Percentiles rank a stretch among this genome's conserved stretches.
Evolutionary conservation across 1,284 basidiomycete species (phyloP).

Genomic region (Bjerkandera adusta): DNA sequence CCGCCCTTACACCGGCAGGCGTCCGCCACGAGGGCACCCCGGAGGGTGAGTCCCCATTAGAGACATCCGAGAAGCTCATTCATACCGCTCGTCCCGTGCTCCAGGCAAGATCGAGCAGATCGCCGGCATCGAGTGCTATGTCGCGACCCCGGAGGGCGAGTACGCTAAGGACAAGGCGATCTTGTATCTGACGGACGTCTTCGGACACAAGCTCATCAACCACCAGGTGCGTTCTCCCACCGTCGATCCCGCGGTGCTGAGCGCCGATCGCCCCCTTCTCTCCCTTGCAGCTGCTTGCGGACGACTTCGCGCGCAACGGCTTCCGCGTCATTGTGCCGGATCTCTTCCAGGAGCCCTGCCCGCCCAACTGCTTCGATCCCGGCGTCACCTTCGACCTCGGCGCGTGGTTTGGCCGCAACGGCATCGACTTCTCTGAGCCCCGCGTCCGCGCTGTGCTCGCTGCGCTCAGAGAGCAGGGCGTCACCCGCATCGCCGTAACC

Average conservation of each 20-base stretch:
- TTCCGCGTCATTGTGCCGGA: conserved; percentile 47
- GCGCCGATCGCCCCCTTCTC: background rate
- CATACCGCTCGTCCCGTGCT: background rate
- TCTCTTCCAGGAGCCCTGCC: conserved; percentile 40
- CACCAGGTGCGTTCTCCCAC: conserved; percentile 29
- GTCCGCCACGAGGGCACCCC: conserved; percentile 31
- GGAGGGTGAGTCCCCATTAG: conserved; percentile 21
- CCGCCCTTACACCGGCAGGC: conserved; percentile 17
- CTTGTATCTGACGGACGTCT: conserved; percentile 49
- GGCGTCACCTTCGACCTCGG: conserved; percentile 38
- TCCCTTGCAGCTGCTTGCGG: conserved; percentile 37
- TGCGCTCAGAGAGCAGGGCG: conserved; percentile 56
- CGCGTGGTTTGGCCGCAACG: conserved; percentile 52
- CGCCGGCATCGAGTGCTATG: conserved; percentile 46
- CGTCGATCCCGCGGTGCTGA: background rate
- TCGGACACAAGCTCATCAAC: conserved; percentile 47
- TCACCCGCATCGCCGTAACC: conserved; percentile 53
- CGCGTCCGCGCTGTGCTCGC: conserved; percentile 53
- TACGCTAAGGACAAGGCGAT: conserved; percentile 53
- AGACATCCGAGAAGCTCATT: background rate
- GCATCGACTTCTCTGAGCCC: conserved; percentile 40
- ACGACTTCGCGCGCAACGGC: conserved; percentile 55
- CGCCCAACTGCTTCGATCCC: conserved; percentile 18
- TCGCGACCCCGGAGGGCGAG: conserved; percentile 42
- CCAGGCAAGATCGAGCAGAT: conserved; percentile 39